A percentile compares a stretch with the other conserved stretches of the same genome.
Evolutionary conservation across 2,329 filamentous ascomycete species (phyloP).

Genomic region (Colletotrichum higginsianum): DNA sequence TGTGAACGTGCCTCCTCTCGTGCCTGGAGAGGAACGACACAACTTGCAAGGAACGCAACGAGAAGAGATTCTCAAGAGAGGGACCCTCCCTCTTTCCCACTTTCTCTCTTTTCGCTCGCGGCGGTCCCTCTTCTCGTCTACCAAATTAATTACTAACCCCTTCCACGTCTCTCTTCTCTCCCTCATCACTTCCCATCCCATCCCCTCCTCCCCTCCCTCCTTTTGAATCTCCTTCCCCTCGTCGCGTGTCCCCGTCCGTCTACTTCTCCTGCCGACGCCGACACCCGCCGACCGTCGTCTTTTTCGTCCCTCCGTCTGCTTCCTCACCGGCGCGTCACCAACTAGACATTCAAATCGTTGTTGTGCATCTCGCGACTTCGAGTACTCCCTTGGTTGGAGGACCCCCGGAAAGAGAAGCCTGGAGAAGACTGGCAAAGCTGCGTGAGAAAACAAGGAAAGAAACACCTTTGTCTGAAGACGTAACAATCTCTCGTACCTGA

Average conservation of each 20-base stretch:
- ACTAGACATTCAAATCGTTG: conserved; percentile 18
- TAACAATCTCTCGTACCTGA: conserved; percentile 3
- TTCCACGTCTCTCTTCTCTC: conserved; percentile 22
- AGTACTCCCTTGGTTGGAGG: conserved; percentile 20
- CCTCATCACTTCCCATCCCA: conserved; percentile 3
- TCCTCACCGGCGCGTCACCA: conserved; percentile 22
- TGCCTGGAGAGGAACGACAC: conserved; percentile 1
- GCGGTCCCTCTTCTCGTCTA: conserved; percentile 15
- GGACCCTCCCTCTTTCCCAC: conserved; percentile 17
- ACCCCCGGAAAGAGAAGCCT: conserved; percentile 17
- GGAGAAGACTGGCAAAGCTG: conserved; percentile 8
- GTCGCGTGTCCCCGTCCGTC: conserved; percentile 25
- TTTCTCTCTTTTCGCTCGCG: conserved; percentile 20
- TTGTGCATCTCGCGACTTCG: conserved; percentile 27
- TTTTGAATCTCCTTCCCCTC: conserved; percentile 8
- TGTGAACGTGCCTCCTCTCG: background rate
- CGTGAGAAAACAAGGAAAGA: background rate
- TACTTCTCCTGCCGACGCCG: conserved; percentile 31
- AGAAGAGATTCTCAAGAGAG: conserved; percentile 11
- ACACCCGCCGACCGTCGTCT: conserved; percentile 34
- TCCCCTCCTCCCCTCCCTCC: conserved; percentile 24
- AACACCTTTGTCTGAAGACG: conserved; percentile 20
- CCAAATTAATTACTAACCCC: conserved; percentile 23
- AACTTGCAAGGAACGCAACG: background rate
- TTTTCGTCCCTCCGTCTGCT: conserved; percentile 25